These are phyloP conservation scores for Russula olivacea DNA, from an alignment of 768 basidiomycete species.

Conservation along the genomic window DNA sequence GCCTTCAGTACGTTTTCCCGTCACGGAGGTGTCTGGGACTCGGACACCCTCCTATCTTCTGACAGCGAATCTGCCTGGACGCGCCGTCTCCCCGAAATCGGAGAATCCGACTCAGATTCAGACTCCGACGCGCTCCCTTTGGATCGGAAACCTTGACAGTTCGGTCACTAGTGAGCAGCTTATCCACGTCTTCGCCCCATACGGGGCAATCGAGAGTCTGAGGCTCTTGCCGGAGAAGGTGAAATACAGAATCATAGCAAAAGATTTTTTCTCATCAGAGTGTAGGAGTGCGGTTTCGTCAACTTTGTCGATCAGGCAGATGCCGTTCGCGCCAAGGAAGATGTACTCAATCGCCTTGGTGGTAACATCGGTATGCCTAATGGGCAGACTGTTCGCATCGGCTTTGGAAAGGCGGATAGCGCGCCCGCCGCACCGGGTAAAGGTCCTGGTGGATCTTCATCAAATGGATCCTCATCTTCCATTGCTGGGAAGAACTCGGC, in stretches of 20 bases:
- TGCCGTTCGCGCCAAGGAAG: conserved; percentile 96
- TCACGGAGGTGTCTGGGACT: conserved; percentile 21
- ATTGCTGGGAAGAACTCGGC: conserved; percentile 41
- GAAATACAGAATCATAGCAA: conserved; percentile 16
- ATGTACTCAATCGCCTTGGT: conserved; percentile 91
- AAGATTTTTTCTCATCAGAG: conserved; percentile 10
- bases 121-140: conserved; percentile 90
- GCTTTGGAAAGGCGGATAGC: conserved; percentile 96
- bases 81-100: conserved; percentile 78
- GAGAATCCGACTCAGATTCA: conserved; percentile 76
- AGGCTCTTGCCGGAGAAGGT: conserved; percentile 97
- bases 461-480: conserved; percentile 61
- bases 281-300: conserved; percentile 95
- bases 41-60: conserved; percentile 62
- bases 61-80: conserved; percentile 59
- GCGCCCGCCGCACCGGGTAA: conserved; percentile 88
- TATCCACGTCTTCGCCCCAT: conserved; percentile 91
- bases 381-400: conserved; percentile 93
- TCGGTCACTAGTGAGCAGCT: conserved; percentile 92
- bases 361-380: conserved; percentile 94
- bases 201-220: conserved; percentile 95
- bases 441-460: conserved; percentile 55
- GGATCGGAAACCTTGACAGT: conserved; percentile 98
- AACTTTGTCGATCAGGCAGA: conserved; percentile 96
- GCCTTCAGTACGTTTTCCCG: conserved; percentile 26